These are phyloP conservation scores for Ceratocystis diversiconidia DNA, from an alignment of 2,329 filamentous ascomycete species.

Conservation along the genomic window DNA sequence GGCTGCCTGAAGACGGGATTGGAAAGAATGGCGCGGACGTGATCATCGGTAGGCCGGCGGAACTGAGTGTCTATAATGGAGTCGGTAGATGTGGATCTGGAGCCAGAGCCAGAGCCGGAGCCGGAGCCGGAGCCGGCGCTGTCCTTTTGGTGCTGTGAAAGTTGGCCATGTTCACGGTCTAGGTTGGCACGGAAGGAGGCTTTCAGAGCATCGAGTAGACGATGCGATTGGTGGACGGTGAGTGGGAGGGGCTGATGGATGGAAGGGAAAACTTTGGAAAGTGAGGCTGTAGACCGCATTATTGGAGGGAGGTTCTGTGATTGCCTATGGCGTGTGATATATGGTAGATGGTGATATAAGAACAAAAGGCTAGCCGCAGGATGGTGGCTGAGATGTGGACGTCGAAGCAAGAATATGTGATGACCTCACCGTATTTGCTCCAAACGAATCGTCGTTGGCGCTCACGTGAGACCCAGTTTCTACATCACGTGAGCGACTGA, in stretches of 20 bases:
- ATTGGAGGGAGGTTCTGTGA: neutral
- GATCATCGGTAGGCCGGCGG: constrained; percentile 32
- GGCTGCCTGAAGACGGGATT: constrained; percentile 39
- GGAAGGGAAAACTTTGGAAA: constrained; percentile 27
- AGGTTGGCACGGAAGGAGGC: constrained; percentile 43
- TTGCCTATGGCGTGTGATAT: neutral
- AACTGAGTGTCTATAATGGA: constrained; percentile 16
- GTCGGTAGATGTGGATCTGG: constrained; percentile 17
- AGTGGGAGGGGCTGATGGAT: constrained; percentile 41
- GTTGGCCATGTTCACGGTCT: constrained; percentile 41
- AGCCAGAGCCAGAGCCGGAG: constrained; percentile 7
- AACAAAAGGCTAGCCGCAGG: neutral
- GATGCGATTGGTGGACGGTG: constrained; percentile 36
- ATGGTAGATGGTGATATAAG: neutral
- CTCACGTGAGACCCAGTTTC: neutral
- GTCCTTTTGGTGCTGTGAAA: constrained; percentile 23
- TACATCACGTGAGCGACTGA: neutral
- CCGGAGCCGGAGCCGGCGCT: neutral
- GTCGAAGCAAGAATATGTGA: neutral
- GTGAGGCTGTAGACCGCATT: constrained; percentile 13
- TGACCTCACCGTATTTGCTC: neutral
- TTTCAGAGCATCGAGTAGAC: constrained; percentile 42
- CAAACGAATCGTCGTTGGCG: neutral
- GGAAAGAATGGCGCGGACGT: constrained; percentile 42
- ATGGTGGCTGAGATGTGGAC: neutral